Percentiles rank a stretch among this genome's conserved stretches.
phyloP scores from a whole-genome alignment of 805 yeast species.

The Cyberlindnera veronae region DNA sequence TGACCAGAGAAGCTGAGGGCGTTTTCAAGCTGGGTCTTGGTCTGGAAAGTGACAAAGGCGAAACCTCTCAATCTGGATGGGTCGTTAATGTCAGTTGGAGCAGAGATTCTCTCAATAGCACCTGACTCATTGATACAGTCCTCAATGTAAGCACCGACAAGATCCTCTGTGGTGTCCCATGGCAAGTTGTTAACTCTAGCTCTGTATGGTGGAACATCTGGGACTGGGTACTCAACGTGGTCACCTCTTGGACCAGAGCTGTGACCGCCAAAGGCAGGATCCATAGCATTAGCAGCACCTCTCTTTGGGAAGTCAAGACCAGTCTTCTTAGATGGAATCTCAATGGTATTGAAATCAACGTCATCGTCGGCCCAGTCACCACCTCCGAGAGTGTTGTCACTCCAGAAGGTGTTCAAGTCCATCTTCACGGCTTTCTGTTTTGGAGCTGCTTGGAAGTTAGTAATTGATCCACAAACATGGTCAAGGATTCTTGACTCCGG shows the following conservation, averaged over 20 bases:
- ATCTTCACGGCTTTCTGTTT: constrained; percentile 66
- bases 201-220: constrained; percentile 87
- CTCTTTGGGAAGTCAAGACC: too few species aligned
- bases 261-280: constrained; percentile 36
- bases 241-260: constrained; percentile 39
- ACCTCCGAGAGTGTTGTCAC: constrained; percentile 68
- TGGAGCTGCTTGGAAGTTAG: constrained; percentile 44
- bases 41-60: constrained; percentile 81
- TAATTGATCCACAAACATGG: neutral
- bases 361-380: constrained; percentile 89
- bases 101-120: constrained; percentile 59
- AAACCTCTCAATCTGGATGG: constrained; percentile 77
- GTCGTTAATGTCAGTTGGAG: constrained; percentile 61
- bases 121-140: constrained; percentile 47
- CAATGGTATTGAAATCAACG: constrained; percentile 64
- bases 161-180: constrained; percentile 70
- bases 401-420: constrained; percentile 84
- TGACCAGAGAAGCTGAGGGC: constrained; percentile 71
- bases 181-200: constrained; percentile 89
- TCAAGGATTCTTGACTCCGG: neutral
- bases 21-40: constrained; percentile 70
- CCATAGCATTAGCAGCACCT: constrained; percentile 33
- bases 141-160: constrained; percentile 57
- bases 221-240: constrained; percentile 76
- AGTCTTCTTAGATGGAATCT: constrained; percentile 42